Conservation (phyloP, 2,329 filamentous ascomycete species). For the Colletotrichum tofieldiae region DNA sequence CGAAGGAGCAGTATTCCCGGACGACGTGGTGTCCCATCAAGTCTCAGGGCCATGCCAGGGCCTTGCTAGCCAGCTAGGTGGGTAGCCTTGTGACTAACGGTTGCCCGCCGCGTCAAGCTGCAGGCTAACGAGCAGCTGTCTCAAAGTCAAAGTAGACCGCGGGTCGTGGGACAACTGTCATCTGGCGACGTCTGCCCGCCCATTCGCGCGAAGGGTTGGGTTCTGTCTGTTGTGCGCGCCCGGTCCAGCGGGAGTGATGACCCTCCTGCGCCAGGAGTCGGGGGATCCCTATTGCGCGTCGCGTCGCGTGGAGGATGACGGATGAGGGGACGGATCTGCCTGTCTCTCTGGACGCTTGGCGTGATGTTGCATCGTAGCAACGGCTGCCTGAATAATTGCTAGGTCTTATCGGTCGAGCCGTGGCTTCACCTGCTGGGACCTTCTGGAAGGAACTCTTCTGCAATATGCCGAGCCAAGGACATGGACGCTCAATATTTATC, state of each 20-base stretch:
- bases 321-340: neutral
- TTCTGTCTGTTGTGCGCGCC: neutral
- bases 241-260: neutral
- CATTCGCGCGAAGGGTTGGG: neutral
- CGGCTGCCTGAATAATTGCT: too few species aligned
- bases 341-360: neutral
- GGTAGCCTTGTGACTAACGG: neutral
- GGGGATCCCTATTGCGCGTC: neutral
- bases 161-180: conserved; percentile 8
- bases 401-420: neutral
- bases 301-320: neutral
- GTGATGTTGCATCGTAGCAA: neutral
- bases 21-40: neutral
- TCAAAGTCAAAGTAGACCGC: conserved; percentile 10
- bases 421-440: neutral
- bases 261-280: neutral
- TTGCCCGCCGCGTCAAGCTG: conserved; percentile 9
- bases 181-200: neutral
- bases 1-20: neutral
- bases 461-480: neutral
- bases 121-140: conserved; percentile 6
- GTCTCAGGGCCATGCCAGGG: neutral
- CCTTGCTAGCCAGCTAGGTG: conserved; percentile 6
- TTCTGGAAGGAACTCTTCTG: neutral
- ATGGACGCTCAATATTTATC: neutral